Evolutionary conservation across 2,329 filamentous ascomycete genomes (phyloP).

Genomic region (Pleomassaria siparia): DNA sequence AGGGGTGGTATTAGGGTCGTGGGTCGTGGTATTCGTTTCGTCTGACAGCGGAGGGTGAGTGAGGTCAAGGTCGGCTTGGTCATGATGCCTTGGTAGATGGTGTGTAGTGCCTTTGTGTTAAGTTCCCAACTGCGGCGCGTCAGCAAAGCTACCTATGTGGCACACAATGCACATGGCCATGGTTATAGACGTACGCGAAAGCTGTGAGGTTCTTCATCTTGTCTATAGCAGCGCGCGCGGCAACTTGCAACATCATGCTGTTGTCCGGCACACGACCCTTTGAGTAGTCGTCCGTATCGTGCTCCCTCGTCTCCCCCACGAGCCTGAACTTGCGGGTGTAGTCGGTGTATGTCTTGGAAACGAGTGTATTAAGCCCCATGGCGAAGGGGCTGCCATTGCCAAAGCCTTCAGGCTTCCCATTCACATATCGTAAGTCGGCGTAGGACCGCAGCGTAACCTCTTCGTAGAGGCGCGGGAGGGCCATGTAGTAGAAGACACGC

Average conservation of each 20-base stretch:
- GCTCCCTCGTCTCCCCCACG: slow-evolving; percentile 60
- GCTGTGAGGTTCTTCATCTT: slow-evolving; percentile 57
- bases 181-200: slow-evolving; percentile 49
- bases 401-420: slow-evolving; percentile 61
- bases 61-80: slow-evolving; percentile 53
- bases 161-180: neutral
- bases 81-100: slow-evolving; percentile 59
- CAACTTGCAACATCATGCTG: slow-evolving; percentile 64
- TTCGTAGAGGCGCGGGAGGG: slow-evolving; percentile 62
- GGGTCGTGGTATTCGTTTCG: slow-evolving; percentile 58
- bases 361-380: slow-evolving; percentile 64
- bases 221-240: slow-evolving; percentile 60
- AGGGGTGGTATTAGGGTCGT: slow-evolving; percentile 59
- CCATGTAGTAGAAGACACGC: slow-evolving; percentile 65
- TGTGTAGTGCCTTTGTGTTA: slow-evolving; percentile 61
- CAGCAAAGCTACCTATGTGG: slow-evolving; percentile 13
- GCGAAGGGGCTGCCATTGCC: slow-evolving; percentile 65
- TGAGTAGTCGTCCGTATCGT: slow-evolving; percentile 59
- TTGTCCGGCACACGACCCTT: slow-evolving; percentile 64
- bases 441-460: slow-evolving; percentile 60
- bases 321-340: slow-evolving; percentile 57
- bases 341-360: slow-evolving; percentile 55
- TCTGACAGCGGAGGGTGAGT: slow-evolving; percentile 59
- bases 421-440: slow-evolving; percentile 58
- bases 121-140: slow-evolving; percentile 58